Conservation (phyloP, 2,329 filamentous ascomycete genomes). For the Botryotinia globosa region DNA sequence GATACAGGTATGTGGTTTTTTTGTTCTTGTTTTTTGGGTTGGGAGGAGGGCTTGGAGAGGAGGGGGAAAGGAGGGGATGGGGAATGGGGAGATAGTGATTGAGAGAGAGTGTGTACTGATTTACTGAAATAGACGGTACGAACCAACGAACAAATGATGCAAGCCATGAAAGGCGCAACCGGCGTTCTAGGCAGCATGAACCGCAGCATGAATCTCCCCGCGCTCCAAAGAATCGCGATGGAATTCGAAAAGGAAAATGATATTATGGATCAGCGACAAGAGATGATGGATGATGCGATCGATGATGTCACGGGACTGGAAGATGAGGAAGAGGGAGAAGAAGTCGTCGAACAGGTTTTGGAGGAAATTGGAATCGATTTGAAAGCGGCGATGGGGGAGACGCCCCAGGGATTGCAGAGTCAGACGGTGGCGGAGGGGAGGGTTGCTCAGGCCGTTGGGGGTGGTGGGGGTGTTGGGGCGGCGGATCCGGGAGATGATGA, state of each 20-base stretch:
- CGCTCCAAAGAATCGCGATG: constrained; percentile 94
- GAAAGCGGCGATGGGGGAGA: constrained; percentile 84
- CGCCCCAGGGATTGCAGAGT: constrained; percentile 78
- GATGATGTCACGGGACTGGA: constrained; percentile 91
- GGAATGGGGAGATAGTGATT: background rate
- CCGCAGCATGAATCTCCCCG: constrained; percentile 92
- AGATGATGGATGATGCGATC: constrained; percentile 99
- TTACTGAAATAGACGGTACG: constrained; percentile 70
- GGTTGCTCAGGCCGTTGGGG: constrained; percentile 83
- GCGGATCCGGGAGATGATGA: constrained; percentile 73
- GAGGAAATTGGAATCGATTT: constrained; percentile 97
- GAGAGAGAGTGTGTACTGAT: constrained; percentile 1
- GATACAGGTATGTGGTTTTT: constrained; percentile 66
- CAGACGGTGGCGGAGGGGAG: constrained; percentile 68
- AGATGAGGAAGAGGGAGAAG: constrained; percentile 92
- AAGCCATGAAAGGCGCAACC: constrained; percentile 98
- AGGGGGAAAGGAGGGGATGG: background rate
- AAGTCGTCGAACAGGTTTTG: constrained; percentile 92
- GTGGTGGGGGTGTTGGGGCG: constrained; percentile 56
- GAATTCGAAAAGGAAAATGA: constrained; percentile 99
- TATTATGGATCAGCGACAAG: constrained; percentile 97
- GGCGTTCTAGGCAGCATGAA: constrained; percentile 95
- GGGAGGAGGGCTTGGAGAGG: too few relatives aligned
- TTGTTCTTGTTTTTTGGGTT: background rate
- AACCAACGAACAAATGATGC: constrained; percentile 99